These are phyloP conservation scores for Phaeosphaeria sp. DNA, from an alignment of 2,329 filamentous ascomycete species.

Conservation along the genomic window DNA sequence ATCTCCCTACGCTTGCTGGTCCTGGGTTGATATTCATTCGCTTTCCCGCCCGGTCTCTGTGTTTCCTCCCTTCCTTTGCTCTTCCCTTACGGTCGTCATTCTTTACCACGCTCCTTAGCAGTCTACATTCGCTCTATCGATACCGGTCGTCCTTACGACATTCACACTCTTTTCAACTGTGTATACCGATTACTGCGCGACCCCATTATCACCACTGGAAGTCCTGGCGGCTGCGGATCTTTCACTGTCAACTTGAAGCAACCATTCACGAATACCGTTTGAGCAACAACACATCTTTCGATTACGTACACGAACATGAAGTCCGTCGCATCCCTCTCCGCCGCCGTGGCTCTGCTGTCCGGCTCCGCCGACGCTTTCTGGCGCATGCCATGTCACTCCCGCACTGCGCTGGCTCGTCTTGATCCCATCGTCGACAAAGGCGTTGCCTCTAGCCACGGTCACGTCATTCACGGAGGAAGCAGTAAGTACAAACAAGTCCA, in stretches of 20 bases:
- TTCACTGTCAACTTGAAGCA: conserved; percentile 5
- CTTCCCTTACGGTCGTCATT: conserved; percentile 30
- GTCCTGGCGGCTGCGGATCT: conserved; percentile 36
- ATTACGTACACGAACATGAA: conserved; percentile 32
- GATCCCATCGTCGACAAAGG: conserved; percentile 53
- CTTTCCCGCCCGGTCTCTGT: conserved; percentile 24
- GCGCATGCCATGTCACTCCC: conserved; percentile 70
- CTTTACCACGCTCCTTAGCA: conserved; percentile 37
- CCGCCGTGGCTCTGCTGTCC: conserved; percentile 41
- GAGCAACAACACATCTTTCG: not conserved
- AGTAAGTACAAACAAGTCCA: conserved; percentile 60
- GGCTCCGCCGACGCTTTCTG: conserved; percentile 68
- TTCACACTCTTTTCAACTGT: conserved; percentile 37
- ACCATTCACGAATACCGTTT: conserved; percentile 1
- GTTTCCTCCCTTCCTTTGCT: conserved; percentile 29
- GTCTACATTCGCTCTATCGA: conserved; percentile 30
- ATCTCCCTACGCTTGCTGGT: conserved; percentile 40
- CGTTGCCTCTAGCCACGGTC: conserved; percentile 36
- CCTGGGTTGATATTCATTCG: conserved; percentile 36
- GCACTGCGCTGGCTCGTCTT: conserved; percentile 64
- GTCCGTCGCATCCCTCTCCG: conserved; percentile 34
- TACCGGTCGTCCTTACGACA: conserved; percentile 19
- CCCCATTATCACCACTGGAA: conserved; percentile 20
- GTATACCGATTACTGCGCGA: conserved; percentile 25
- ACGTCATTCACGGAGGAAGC: conserved; percentile 44